Evolutionary conservation across 2,329 filamentous ascomycete species (phyloP), one percentile per base, ranked within the genome.

Genomic region (Teratosphaeria gauchensis): DNA sequence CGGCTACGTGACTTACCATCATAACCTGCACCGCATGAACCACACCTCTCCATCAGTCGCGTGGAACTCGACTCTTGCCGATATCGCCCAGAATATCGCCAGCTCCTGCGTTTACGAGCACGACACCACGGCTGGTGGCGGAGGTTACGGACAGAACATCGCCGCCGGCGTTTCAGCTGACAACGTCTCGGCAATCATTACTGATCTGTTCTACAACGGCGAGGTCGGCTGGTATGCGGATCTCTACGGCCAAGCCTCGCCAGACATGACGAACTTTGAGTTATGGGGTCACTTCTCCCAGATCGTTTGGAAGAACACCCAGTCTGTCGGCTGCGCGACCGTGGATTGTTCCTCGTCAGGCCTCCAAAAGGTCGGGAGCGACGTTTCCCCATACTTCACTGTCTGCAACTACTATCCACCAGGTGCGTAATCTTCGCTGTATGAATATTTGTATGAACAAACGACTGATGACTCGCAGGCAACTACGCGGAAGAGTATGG

Each of bases 111-210:
- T 81, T 51, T 92, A 92, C 66, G 80, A 76, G 33, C 92, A 97
- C 74, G 82, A 92, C 73, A 83, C 83, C 66, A 72, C 77, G 30
- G 77, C 82, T 53, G 82, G 83, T 62, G 79, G 77, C 55, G 84
- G 84, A 58, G 79, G 81, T 52, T 95, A 94, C 70, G 94, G 94
- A 51, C 94, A 99, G 78, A 99, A 97, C 82, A 86, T 97, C 60
- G 92, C 89, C 69, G 85, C 86, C 61, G 79, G 86, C 64, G 80
- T 83, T 61, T 69, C 74, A 1, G 72, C 76, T n/a, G 75, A 73
- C 61, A 81, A 85, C 53, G 79, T 89, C 62, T 83, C 84, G 57
- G 78, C 82, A 63, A 84, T 87, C 65, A 85, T 92, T 71, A 89
- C 85, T 68, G 82, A 92, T 72, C 80, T 87, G 76, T 96, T 94